phyloP scores from a whole-genome alignment of 2,329 filamentous ascomycete species.

The Keithomyces neogunnii region DNA sequence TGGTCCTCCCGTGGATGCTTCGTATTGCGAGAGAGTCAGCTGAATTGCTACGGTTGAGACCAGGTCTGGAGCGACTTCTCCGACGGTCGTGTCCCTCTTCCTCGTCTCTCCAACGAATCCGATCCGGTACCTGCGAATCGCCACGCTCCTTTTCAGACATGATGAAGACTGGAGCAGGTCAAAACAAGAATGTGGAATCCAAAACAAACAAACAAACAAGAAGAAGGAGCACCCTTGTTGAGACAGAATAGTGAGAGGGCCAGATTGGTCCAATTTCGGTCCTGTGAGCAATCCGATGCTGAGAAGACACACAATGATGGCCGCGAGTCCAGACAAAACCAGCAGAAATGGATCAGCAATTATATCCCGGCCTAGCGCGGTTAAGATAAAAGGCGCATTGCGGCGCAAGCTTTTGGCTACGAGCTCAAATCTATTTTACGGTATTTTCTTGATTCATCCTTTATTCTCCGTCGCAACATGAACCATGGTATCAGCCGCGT shows the following conservation, averaged over 20 bases:
- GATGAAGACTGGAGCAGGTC: background rate
- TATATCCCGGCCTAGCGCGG: constrained; percentile 1
- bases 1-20: constrained; percentile 23
- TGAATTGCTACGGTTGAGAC: constrained; percentile 17
- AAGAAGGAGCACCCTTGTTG: background rate
- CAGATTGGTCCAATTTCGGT: background rate
- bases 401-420: background rate
- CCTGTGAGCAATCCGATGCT: background rate
- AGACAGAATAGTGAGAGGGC: background rate
- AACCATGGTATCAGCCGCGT: background rate
- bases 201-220: background rate
- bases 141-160: constrained; percentile 10
- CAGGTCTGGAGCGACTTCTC: constrained; percentile 10
- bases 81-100: constrained; percentile 19
- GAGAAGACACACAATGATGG: background rate
- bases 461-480: background rate
- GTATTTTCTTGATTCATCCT: background rate
- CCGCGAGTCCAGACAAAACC: background rate
- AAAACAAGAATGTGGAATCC: background rate
- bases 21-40: constrained; percentile 32
- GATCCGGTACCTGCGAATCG: constrained; percentile 13
- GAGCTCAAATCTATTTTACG: background rate
- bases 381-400: background rate
- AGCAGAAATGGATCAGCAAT: background rate
- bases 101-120: constrained; percentile 29